A percentile compares a stretch with the other conserved stretches of the same genome.
These are phyloP conservation scores for Picea sitchensis DNA, from an alignment of 75 land plant genomes.

Conservation along the genomic window DNA sequence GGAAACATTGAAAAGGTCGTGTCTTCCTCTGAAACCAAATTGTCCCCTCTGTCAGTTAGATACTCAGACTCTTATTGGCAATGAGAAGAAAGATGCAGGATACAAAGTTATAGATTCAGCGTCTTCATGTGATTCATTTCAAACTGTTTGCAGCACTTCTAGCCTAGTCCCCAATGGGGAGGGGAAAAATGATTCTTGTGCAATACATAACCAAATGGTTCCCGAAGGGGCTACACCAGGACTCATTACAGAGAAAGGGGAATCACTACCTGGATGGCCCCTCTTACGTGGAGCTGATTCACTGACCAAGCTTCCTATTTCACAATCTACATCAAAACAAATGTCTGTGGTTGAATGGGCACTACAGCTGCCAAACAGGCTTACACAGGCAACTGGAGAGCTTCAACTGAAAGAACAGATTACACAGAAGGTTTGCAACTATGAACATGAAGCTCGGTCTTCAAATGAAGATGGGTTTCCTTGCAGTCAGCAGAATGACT, in stretches of 20 bases:
- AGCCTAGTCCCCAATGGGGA: not conserved
- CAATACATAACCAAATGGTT: not conserved
- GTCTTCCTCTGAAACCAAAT: not conserved
- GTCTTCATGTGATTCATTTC: conserved; percentile 1
- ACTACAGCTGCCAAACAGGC: conserved; percentile 52
- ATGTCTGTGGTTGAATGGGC: conserved; percentile 82
- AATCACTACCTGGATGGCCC: conserved; percentile 50
- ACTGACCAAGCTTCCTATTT: conserved; percentile 11
- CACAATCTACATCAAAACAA: conserved; percentile 18
- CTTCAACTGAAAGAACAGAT: not conserved
- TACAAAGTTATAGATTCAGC: not conserved
- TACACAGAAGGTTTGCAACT: not conserved
- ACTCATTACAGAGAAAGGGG: not conserved
- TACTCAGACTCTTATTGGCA: conserved; percentile 1
- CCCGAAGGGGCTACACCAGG: not conserved
- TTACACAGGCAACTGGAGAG: conserved; percentile 13
- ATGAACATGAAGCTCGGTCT: not conserved
- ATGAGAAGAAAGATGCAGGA: not conserved
- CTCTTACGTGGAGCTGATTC: conserved; percentile 38
- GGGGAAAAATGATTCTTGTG: not conserved
- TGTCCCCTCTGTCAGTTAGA: not conserved
- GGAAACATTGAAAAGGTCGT: not conserved
- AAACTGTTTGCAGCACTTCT: not conserved
- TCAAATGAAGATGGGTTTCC: conserved; percentile 2
- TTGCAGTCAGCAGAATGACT: conserved; percentile 1